phyloP scores from a whole-genome alignment of 306 rosid genomes.

The Lablab purpureus region DNA sequence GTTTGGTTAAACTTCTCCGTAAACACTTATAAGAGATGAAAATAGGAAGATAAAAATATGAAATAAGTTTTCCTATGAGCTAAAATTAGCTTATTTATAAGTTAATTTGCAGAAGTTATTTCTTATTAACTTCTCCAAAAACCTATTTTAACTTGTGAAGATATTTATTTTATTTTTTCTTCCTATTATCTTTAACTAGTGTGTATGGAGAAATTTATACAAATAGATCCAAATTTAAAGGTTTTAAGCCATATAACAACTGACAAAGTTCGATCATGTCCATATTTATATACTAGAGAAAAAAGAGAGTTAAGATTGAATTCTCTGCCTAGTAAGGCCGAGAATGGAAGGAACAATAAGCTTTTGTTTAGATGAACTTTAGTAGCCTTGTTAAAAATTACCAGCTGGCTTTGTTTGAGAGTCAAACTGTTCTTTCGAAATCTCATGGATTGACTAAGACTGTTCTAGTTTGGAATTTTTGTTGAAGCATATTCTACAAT shows the following conservation, averaged over 20 bases:
- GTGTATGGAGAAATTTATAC: no score
- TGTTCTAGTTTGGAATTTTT: background rate
- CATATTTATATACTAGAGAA: background rate
- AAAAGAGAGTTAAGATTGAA: slow-evolving; percentile 8
- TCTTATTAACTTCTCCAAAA: no score
- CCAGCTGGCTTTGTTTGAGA: background rate
- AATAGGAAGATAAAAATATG: no score
- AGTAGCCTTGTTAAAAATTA: slow-evolving; percentile 1
- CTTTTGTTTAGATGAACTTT: slow-evolving; percentile 20
- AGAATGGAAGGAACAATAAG: slow-evolving; percentile 1
- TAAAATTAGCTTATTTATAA: no score
- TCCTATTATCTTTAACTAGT: no score
- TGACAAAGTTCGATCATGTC: background rate
- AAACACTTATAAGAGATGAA: no score
- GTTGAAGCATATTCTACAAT: background rate
- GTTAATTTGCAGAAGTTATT: no score
- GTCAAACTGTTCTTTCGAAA: slow-evolving; percentile 4
- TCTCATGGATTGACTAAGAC: slow-evolving; percentile 19
- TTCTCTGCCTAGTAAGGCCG: background rate
- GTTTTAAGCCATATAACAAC: background rate
- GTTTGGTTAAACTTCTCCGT: no score
- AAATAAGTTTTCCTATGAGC: no score
- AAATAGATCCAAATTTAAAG: background rate
- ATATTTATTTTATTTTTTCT: no score
- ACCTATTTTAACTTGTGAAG: no score